Base-by-base conservation (phyloP, 192 early-diverging fungal species). In the Phycomyces blakesleeanus region DNA sequence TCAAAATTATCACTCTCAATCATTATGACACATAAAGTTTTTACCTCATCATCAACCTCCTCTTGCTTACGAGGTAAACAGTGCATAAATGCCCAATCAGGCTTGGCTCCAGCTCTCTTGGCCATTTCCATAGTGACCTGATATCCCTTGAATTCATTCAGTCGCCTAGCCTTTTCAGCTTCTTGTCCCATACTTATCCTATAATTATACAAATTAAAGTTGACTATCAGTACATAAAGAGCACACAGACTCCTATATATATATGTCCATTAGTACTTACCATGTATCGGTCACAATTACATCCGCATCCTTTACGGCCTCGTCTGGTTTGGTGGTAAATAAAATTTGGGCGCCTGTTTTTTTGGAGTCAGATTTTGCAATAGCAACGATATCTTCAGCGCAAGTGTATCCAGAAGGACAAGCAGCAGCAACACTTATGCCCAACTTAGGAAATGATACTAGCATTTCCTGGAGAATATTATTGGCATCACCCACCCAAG, bases 401-500 rank as follows among this genome's bases (percentile, higher is more conserved):
- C 89, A 78, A 39, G 83, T 76, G 73, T 99, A 98, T 10, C 87
- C 88, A 27, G 75, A 68, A 11, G 97, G 97, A 5, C 91, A 94
- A 38, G 95, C 94, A 34, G 92, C 90, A 10, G 79, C 68, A 54
- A 97, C 75, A 58, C 85, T 73, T 52, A 96, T 77, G 3, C 95
- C 97, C 47, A 95, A 72, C 58, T 96, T 93, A 21, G 95, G 94
- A 62, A 95, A 80, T 5, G 93, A 86, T 6, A 92, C 83, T 63
- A 99, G 73, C 67, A 99, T 83, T 57, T 92, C 93, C 63, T 96
- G 90, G 34, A 96, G 69, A 49, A 98, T 91, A 78, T 98, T 98
- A 76, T 99, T 99, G n/a, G 91, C 85, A 63, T 99, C 97, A 53
- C 97, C 97, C 5, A 99, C 89, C 97, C 97, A 99, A n/a, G 96